These are phyloP conservation scores for Elsinoe batatas DNA, from an alignment of 2,329 filamentous ascomycete species.

Conservation along the genomic window DNA sequence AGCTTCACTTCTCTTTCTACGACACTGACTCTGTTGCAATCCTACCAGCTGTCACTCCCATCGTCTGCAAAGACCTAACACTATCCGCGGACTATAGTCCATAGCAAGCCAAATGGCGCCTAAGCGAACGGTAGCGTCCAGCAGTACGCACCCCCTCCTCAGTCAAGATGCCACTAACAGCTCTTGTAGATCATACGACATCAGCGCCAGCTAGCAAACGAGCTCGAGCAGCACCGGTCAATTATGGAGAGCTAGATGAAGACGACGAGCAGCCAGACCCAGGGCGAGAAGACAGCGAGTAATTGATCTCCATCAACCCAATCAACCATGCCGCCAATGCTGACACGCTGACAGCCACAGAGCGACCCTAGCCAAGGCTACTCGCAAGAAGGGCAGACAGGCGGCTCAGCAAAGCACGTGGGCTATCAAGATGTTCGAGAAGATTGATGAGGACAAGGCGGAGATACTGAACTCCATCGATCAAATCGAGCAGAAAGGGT, in stretches of 20 bases:
- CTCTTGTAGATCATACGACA: neutral
- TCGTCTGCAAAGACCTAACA: no score
- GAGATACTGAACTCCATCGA: constrained; percentile 2
- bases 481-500: constrained; percentile 6
- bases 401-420: neutral
- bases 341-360: neutral
- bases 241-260: neutral
- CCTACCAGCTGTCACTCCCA: no score
- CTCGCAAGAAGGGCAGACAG: neutral
- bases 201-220: neutral
- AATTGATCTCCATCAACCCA: neutral
- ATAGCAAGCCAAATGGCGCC: neutral
- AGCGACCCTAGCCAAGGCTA: neutral
- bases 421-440: constrained; percentile 11
- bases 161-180: neutral
- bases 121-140: neutral
- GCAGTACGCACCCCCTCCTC: neutral
- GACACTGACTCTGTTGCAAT: no score
- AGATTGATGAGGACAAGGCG: constrained; percentile 18
- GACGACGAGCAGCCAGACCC: constrained; percentile 10
- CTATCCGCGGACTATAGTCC: no score
- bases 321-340: neutral
- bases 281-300: constrained; percentile 17
- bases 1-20: no score
- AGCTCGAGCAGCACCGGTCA: neutral